phyloP scores from a whole-genome alignment of 192 early-diverging fungal genomes.

The Paraglomus brasilianum region DNA sequence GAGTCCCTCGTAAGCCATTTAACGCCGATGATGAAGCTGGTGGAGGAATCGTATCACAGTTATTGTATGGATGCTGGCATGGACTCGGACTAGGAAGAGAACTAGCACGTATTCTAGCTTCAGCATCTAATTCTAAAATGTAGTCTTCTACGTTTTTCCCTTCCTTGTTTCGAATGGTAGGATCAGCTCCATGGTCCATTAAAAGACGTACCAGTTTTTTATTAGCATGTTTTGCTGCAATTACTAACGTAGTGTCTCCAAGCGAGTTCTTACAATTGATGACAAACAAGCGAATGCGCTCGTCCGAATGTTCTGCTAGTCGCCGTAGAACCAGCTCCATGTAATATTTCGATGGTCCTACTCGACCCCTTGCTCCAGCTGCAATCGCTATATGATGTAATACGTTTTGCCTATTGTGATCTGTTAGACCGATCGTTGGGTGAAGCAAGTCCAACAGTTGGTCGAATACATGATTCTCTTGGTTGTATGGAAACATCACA shows the following conservation, averaged over 20 bases:
- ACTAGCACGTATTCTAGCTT: slow-evolving; percentile 2
- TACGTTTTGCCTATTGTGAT: slow-evolving; percentile 80
- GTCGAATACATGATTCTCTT: slow-evolving; percentile 78
- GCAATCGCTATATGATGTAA: slow-evolving; percentile 87
- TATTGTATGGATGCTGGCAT: neutral
- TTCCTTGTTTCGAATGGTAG: slow-evolving; percentile 62
- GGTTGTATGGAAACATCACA: slow-evolving; percentile 87
- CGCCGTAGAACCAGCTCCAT: slow-evolving; percentile 81
- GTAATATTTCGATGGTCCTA: slow-evolving; percentile 81
- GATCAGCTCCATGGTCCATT: slow-evolving; percentile 60
- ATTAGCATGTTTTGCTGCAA: slow-evolving; percentile 61
- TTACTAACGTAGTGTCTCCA: slow-evolving; percentile 77
- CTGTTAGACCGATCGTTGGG: slow-evolving; percentile 70
- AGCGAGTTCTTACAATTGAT: slow-evolving; percentile 76
- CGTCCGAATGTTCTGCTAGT: slow-evolving; percentile 65
- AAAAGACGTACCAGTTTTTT: slow-evolving; percentile 59
- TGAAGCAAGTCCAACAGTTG: slow-evolving; percentile 71
- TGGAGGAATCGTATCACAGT: neutral
- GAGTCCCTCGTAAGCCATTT: neutral
- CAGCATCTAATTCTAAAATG: slow-evolving; percentile 39
- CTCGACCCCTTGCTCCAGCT: slow-evolving; percentile 67
- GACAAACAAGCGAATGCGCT: slow-evolving; percentile 60
- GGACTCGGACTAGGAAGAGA: neutral
- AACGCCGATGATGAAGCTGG: neutral
- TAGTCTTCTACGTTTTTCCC: slow-evolving; percentile 69